phyloP scores from a whole-genome alignment of 73 alveolate genomes.

The Blepharisma japonicum region DNA sequence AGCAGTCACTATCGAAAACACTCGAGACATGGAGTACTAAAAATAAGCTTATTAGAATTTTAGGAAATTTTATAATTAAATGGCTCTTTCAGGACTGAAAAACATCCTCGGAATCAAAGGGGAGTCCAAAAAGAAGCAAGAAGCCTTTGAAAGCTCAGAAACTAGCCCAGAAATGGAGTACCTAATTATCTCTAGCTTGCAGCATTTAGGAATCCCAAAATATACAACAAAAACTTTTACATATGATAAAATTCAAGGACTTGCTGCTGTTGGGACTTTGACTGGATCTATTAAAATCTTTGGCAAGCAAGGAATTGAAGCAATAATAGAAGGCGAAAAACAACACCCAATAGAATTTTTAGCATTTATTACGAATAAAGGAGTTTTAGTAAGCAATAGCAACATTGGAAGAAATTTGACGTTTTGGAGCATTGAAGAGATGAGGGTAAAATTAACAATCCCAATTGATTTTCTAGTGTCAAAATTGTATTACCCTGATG shows the following conservation, averaged over 20 bases:
- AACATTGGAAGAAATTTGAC: neutral
- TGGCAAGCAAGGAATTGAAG: slow-evolving; percentile 22
- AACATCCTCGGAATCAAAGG: neutral
- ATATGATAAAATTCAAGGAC: slow-evolving; percentile 2
- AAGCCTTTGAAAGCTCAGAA: slow-evolving; percentile 27
- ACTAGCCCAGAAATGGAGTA: neutral
- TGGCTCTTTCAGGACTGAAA: slow-evolving; percentile 26
- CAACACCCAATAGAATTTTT: slow-evolving; percentile 10
- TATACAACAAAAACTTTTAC: neutral
- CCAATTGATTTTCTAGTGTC: slow-evolving; percentile 7
- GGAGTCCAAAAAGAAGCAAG: neutral
- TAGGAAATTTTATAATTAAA: neutral
- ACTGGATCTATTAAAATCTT: neutral
- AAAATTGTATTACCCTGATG: neutral
- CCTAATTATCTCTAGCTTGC: neutral
- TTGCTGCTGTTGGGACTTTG: slow-evolving; percentile 12
- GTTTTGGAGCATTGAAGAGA: neutral
- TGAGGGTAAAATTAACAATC: neutral
- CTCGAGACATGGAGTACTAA: no score
- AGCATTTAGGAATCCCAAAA: slow-evolving; percentile 15
- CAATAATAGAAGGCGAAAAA: neutral
- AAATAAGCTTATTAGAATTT: no score
- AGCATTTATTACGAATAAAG: slow-evolving; percentile 5
- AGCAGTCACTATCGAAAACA: no score
- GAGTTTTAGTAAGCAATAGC: neutral